Evolutionary conservation across 306 rosid species (phyloP).

Genomic region (Ammopiptanthus mongolicus): DNA sequence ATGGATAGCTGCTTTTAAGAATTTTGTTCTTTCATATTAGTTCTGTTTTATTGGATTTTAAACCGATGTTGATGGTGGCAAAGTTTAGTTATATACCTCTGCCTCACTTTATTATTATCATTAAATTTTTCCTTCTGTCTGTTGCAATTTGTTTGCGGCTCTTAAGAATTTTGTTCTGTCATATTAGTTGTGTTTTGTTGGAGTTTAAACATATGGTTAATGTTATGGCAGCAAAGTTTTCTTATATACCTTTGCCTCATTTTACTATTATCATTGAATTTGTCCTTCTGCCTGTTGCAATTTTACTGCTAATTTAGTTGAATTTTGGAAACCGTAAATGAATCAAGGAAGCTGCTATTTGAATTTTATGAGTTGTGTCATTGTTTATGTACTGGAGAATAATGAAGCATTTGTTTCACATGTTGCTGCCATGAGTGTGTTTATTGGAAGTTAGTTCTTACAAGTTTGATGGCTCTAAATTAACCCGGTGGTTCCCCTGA

Average conservation of each 20-base stretch:
- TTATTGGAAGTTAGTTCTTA: no score
- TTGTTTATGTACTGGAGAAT: neutral
- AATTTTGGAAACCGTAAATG: slow-evolving; percentile 2
- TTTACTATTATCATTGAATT: neutral
- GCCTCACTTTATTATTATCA: neutral
- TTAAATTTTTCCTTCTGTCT: neutral
- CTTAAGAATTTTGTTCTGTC: neutral
- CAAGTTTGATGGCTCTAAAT: neutral
- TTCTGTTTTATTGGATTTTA: neutral
- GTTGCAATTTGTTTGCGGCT: neutral
- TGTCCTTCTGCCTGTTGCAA: neutral
- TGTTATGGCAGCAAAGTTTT: neutral
- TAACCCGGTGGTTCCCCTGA: neutral
- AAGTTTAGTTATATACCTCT: neutral
- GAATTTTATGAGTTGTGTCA: neutral
- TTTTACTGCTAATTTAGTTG: neutral
- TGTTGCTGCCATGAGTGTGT: no score
- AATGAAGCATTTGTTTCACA: neutral
- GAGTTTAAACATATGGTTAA: neutral
- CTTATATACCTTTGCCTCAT: neutral
- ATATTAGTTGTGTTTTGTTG: neutral
- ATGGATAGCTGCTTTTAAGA: neutral
- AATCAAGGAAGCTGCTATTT: neutral
- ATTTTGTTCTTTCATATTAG: neutral
- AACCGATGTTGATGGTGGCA: neutral